Percentiles rank a stretch among this genome's conserved stretches.
These are phyloP conservation scores for Cyclotella sp. DNA, from an alignment of 108 stramenopile genomes.

Conservation along the genomic window DNA sequence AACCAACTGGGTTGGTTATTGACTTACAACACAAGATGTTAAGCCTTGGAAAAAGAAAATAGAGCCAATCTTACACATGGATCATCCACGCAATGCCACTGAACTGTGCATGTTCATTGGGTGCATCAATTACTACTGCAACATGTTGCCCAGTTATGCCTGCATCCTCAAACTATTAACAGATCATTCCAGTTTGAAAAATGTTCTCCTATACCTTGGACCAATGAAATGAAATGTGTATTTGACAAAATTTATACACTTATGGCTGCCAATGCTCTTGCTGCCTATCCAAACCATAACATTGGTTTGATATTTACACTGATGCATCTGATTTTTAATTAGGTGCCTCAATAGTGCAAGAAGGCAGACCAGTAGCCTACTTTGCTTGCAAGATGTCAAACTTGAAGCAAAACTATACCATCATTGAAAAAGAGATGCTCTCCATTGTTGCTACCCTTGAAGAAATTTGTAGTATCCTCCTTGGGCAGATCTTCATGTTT, in stretches of 20 bases:
- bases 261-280: slow-evolving; percentile 30
- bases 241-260: slow-evolving; percentile 33
- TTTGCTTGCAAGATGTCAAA: neutral
- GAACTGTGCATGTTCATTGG: slow-evolving; percentile 49
- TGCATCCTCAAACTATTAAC: slow-evolving; percentile 51
- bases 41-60: slow-evolving; percentile 49
- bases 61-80: slow-evolving; percentile 36
- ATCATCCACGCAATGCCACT: slow-evolving; percentile 25
- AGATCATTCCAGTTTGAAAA: slow-evolving; percentile 17
- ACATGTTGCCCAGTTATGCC: slow-evolving; percentile 54
- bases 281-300: slow-evolving; percentile 45
- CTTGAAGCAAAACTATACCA: too few relatives aligned
- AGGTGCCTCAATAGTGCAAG: slow-evolving; percentile 30
- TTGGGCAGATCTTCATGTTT: too few relatives aligned
- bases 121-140: slow-evolving; percentile 41
- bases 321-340: slow-evolving; percentile 47
- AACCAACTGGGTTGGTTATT: slow-evolving; percentile 62
- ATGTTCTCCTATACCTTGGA: neutral
- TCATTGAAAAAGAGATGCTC: too few relatives aligned
- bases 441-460: slow-evolving; percentile 39
- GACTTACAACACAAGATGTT: slow-evolving; percentile 49
- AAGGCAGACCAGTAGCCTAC: slow-evolving; percentile 23
- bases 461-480: slow-evolving; percentile 4
- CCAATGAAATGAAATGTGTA: slow-evolving; percentile 33
- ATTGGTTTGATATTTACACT: slow-evolving; percentile 13